A percentile compares a stretch with the other conserved stretches of the same genome.
phyloP scores from a whole-genome alignment of 108 stramenopile species.

The Mayamaea pseudoterrestris region DNA sequence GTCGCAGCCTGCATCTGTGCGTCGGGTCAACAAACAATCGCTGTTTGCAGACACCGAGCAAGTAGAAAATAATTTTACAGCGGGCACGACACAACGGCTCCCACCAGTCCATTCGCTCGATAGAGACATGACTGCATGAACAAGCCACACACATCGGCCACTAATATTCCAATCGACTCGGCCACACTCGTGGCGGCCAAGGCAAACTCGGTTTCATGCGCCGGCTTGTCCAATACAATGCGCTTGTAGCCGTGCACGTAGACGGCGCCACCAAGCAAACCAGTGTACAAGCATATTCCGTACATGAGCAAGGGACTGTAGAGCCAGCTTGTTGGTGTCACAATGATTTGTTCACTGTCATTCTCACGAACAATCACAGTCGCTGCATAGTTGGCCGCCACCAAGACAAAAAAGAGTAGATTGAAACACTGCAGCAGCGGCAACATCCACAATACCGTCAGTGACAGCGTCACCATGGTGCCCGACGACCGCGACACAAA shows the following conservation, averaged over 20 bases:
- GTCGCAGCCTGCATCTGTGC: too few species aligned
- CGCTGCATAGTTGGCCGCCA: slow-evolving; percentile 1
- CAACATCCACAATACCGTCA: slow-evolving; percentile 59
- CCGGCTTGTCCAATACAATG: slow-evolving; percentile 35
- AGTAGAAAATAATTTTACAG: neutral
- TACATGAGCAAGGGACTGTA: slow-evolving; percentile 15
- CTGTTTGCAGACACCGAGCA: too few species aligned
- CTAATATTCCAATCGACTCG: slow-evolving; percentile 47
- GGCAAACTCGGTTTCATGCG: slow-evolving; percentile 49
- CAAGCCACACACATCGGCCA: slow-evolving; percentile 52
- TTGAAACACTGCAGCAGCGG: slow-evolving; percentile 48
- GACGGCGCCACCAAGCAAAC: slow-evolving; percentile 66
- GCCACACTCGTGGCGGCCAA: slow-evolving; percentile 53
- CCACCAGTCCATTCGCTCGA: slow-evolving; percentile 35
- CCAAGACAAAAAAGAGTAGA: slow-evolving; percentile 39
- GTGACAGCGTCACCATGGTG: slow-evolving; percentile 21
- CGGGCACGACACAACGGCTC: slow-evolving; percentile 52
- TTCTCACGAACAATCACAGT: neutral
- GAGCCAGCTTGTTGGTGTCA: neutral
- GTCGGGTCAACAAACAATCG: too few species aligned
- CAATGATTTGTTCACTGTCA: too few species aligned
- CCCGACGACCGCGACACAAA: slow-evolving; percentile 61
- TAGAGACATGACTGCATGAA: slow-evolving; percentile 72
- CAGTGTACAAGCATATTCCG: slow-evolving; percentile 40
- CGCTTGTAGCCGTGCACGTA: slow-evolving; percentile 66